phyloP scores from a whole-genome alignment of 306 rosid genomes.

The Rosa chinensis region DNA sequence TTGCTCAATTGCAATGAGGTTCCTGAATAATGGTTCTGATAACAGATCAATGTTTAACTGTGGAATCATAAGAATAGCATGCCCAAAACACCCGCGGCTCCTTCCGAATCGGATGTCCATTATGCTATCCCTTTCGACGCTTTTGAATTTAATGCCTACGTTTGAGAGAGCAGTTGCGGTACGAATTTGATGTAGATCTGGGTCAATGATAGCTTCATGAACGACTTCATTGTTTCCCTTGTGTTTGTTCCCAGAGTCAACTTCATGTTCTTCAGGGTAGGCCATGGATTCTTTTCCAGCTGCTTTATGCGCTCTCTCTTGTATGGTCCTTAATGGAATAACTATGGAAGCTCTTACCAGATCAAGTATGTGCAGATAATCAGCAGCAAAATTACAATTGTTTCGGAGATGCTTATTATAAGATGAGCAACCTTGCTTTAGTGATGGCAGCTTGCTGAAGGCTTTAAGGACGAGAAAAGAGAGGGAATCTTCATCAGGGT shows the following conservation, averaged over 20 bases:
- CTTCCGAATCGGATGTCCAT: slow-evolving; percentile 3
- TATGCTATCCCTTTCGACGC: neutral
- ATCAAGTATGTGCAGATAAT: neutral
- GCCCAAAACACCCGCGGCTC: too few relatives aligned
- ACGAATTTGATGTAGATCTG: too few relatives aligned
- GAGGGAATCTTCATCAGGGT: neutral
- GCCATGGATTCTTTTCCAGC: too few relatives aligned
- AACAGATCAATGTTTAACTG: too few relatives aligned
- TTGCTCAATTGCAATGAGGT: too few relatives aligned
- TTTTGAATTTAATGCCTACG: neutral
- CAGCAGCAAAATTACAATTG: fast-evolving
- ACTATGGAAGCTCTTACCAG: neutral
- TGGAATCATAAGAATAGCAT: too few relatives aligned
- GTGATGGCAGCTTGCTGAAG: neutral
- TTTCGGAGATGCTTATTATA: neutral
- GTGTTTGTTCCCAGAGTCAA: too few relatives aligned
- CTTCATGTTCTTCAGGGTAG: too few relatives aligned
- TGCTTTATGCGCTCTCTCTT: neutral
- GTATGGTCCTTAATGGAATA: neutral
- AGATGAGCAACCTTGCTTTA: neutral
- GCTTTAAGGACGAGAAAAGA: neutral
- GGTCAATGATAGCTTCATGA: too few relatives aligned
- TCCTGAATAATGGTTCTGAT: too few relatives aligned
- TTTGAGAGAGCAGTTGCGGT: neutral
- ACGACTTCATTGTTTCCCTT: too few relatives aligned